A percentile compares a stretch with the other conserved stretches of the same genome.
These are phyloP conservation scores for Nakazawaea ishiwadae DNA, from an alignment of 805 yeast genomes.

Conservation along the genomic window DNA sequence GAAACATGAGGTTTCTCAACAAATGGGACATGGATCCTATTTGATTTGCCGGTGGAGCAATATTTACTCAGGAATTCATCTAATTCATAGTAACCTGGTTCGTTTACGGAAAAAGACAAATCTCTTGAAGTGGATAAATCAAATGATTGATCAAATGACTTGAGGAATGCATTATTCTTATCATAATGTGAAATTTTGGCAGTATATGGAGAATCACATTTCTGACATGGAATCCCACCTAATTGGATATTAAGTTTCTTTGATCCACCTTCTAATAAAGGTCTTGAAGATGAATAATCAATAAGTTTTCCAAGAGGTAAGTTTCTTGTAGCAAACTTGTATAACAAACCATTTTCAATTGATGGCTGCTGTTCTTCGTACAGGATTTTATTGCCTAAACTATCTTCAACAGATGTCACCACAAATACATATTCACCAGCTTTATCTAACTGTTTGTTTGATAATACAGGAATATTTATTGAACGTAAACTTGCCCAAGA, in stretches of 20 bases:
- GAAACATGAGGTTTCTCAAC: slow-evolving; percentile 37
- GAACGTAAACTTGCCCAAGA: slow-evolving; percentile 28
- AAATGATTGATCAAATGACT: slow-evolving; percentile 20
- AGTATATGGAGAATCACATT: slow-evolving; percentile 44
- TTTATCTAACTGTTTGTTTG: slow-evolving; percentile 20
- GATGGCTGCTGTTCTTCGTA: slow-evolving; percentile 33
- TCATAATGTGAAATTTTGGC: slow-evolving; percentile 30
- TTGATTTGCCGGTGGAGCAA: slow-evolving; percentile 68
- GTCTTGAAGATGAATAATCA: slow-evolving; percentile 27
- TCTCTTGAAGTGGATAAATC: slow-evolving; percentile 22
- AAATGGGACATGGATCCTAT: slow-evolving; percentile 40
- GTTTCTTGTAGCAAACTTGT: slow-evolving; percentile 48
- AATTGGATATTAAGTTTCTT: slow-evolving; percentile 27
- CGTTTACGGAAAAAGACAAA: slow-evolving; percentile 34
- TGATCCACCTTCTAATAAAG: slow-evolving; percentile 25
- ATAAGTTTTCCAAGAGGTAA: slow-evolving; percentile 46
- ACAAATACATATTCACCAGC: slow-evolving; percentile 54
- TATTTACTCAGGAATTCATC: slow-evolving; percentile 47
- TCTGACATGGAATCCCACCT: slow-evolving; percentile 19
- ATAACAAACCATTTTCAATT: slow-evolving; percentile 31
- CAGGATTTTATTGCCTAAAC: slow-evolving; percentile 56
- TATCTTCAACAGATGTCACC: slow-evolving; percentile 58
- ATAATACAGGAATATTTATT: slow-evolving; percentile 23
- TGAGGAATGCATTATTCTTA: slow-evolving; percentile 14
- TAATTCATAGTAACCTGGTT: slow-evolving; percentile 66